Conservation (phyloP, 2,329 filamentous ascomycete species). For the Nigrospora osmanthi region DNA sequence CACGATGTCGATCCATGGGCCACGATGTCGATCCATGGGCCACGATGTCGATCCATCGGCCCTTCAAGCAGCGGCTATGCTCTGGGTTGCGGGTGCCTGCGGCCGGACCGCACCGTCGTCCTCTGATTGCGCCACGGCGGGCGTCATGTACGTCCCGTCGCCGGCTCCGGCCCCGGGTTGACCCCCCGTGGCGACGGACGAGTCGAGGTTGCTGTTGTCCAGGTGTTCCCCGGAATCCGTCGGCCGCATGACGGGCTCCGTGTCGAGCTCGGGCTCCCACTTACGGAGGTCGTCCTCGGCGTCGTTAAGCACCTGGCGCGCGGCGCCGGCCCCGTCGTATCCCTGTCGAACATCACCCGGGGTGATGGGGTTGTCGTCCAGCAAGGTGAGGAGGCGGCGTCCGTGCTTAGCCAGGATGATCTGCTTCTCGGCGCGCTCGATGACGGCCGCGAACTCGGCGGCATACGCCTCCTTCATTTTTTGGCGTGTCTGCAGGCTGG, state of each 20-base stretch:
- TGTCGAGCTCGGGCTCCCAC: constrained; percentile 51
- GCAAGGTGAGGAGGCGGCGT: constrained; percentile 70
- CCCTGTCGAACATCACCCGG: constrained; percentile 70
- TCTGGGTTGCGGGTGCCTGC: too few species aligned
- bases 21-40: too few species aligned
- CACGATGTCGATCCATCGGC: too few species aligned
- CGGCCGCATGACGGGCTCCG: constrained; percentile 8
- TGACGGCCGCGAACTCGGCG: constrained; percentile 78
- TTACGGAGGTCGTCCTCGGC: constrained; percentile 80
- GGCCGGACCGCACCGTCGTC: too few species aligned
- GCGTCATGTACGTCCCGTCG: neutral
- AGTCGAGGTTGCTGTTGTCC: neutral
- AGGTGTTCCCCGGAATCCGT: neutral
- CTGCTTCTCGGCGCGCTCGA: constrained; percentile 96
- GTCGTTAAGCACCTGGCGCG: constrained; percentile 82
- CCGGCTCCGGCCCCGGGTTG: neutral
- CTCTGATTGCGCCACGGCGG: neutral
- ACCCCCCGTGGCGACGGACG: neutral
- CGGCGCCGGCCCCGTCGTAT: constrained; percentile 60
- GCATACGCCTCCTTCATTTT: constrained; percentile 96
- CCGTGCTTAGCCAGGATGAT: constrained; percentile 89
- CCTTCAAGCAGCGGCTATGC: too few species aligned
- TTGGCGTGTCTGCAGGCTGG: constrained; percentile 63
- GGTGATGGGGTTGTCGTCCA: constrained; percentile 85
- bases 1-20: too few species aligned